phyloP scores from a whole-genome alignment of 192 early-diverging fungal genomes.

The Diversispora epigaea region DNA sequence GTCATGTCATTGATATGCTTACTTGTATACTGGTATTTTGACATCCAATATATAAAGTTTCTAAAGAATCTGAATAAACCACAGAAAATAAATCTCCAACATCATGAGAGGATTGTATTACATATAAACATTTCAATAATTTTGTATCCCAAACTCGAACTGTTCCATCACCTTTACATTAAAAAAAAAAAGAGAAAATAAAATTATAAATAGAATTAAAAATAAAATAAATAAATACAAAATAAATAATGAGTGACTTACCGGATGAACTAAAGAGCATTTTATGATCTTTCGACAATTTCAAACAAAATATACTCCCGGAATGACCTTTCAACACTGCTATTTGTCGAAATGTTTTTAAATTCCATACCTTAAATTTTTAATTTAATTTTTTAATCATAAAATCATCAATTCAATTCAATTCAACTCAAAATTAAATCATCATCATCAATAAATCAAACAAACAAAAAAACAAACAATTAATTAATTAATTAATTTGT shows the following conservation, averaged over 20 bases:
- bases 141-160: slow-evolving; percentile 70
- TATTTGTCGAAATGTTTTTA: slow-evolving; percentile 50
- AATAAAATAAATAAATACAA: neutral
- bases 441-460: neutral
- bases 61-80: slow-evolving; percentile 54
- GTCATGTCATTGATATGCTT: slow-evolving; percentile 45
- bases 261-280: slow-evolving; percentile 57
- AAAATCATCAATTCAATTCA: slow-evolving; percentile 1
- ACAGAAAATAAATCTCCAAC: slow-evolving; percentile 70
- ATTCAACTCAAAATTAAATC: neutral
- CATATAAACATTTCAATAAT: slow-evolving; percentile 58
- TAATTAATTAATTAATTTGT: slow-evolving; percentile 32
- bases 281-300: slow-evolving; percentile 46
- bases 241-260: slow-evolving; percentile 36
- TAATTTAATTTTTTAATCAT: neutral
- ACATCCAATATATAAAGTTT: slow-evolving; percentile 67
- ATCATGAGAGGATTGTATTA: slow-evolving; percentile 67
- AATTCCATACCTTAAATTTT: slow-evolving; percentile 48
- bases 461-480: too few relatives aligned
- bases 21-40: slow-evolving; percentile 79
- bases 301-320: slow-evolving; percentile 51
- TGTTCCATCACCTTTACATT: slow-evolving; percentile 63
- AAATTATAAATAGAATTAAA: neutral
- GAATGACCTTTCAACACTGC: slow-evolving; percentile 50
- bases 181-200: slow-evolving; percentile 33